phyloP scores from a whole-genome alignment of 2,329 filamentous ascomycete species.

The Aureobasidium lini region DNA sequence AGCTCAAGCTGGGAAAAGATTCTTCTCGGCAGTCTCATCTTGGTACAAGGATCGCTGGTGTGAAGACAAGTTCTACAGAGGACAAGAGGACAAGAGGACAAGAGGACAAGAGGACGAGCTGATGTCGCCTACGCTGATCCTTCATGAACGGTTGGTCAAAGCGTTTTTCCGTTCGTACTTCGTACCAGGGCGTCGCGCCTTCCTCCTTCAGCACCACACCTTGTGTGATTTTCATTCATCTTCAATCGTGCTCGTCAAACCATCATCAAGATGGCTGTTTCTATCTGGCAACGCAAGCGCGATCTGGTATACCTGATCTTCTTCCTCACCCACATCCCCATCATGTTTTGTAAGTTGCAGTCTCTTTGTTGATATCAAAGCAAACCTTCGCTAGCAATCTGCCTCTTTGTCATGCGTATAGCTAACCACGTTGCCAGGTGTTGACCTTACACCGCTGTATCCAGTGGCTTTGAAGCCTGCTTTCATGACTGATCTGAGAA shows the following conservation, averaged over 20 bases:
- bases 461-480: constrained; percentile 43
- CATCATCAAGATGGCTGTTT: constrained; percentile 22
- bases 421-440: constrained; percentile 34
- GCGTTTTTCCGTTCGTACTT: background rate
- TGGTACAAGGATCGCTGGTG: too few relatives aligned
- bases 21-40: too few relatives aligned
- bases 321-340: constrained; percentile 54
- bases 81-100: background rate
- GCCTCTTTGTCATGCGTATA: background rate
- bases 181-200: background rate
- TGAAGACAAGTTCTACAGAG: background rate
- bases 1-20: too few relatives aligned
- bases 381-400: background rate
- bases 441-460: constrained; percentile 55
- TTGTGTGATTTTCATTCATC: background rate
- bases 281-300: constrained; percentile 33
- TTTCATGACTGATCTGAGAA: constrained; percentile 44
- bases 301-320: constrained; percentile 50
- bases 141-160: constrained; percentile 2
- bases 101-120: background rate
- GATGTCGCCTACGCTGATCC: background rate
- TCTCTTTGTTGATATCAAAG: background rate
- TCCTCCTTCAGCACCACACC: background rate
- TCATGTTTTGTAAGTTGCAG: constrained; percentile 49
- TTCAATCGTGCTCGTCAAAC: background rate